phyloP scores from a whole-genome alignment of 2,329 filamentous ascomycete species.

The Aureobasidium sp. region DNA sequence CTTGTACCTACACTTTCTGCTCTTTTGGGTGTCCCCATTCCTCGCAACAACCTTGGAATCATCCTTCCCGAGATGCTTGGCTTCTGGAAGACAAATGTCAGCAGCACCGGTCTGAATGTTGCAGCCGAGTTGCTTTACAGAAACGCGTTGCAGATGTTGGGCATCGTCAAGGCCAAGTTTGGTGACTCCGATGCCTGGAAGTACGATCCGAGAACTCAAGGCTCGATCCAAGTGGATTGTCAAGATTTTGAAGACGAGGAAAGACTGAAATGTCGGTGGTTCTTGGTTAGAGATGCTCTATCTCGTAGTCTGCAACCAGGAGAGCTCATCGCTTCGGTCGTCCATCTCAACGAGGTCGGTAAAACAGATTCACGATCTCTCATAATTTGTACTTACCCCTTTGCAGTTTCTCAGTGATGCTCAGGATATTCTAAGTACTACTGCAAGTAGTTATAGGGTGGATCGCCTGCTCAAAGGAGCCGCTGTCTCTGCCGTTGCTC shows the following conservation, averaged over 20 bases:
- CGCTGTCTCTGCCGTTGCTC: slow-evolving; percentile 35
- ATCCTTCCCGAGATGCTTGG: slow-evolving; percentile 72
- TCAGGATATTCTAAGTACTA: slow-evolving; percentile 75
- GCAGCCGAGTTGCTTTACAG: slow-evolving; percentile 63
- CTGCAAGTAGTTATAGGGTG: slow-evolving; percentile 88
- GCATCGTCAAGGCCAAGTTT: slow-evolving; percentile 69
- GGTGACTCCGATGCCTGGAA: slow-evolving; percentile 30
- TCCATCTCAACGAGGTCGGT: not conserved
- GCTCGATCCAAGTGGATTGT: slow-evolving; percentile 19
- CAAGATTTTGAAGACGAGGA: slow-evolving; percentile 18
- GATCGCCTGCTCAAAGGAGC: slow-evolving; percentile 49
- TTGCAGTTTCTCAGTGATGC: slow-evolving; percentile 59
- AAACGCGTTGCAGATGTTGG: slow-evolving; percentile 75
- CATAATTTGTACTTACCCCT: not conserved
- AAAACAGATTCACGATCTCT: not conserved
- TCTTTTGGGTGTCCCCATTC: slow-evolving; percentile 78
- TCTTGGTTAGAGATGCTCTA: slow-evolving; percentile 19
- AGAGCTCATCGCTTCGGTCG: not conserved
- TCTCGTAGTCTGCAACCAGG: not conserved
- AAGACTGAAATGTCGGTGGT: slow-evolving; percentile 64
- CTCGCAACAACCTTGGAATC: slow-evolving; percentile 82
- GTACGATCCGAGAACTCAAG: not conserved
- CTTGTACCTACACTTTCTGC: slow-evolving; percentile 83
- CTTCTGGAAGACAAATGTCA: slow-evolving; percentile 53
- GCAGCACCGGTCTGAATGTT: slow-evolving; percentile 4